Evolutionary conservation across 257 asterid genomes (phyloP).

Genomic region (Solanum infundibuliforme): DNA sequence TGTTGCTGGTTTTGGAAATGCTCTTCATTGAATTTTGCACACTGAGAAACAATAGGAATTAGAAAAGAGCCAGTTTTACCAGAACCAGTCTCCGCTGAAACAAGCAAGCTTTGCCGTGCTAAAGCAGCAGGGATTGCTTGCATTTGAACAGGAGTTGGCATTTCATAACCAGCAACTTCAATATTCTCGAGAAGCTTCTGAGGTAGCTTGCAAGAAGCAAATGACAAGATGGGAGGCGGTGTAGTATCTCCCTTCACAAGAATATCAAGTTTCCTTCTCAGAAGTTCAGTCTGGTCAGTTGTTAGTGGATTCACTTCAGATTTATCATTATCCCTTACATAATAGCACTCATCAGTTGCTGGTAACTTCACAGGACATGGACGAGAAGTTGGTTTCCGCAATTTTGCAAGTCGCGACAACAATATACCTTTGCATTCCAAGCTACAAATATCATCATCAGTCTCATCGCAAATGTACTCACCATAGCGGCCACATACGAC

Average conservation of each 20-base stretch:
- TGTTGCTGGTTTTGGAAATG: constrained; percentile 27
- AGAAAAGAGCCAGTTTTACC: constrained; percentile 86
- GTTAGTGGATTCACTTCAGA: constrained; percentile 13
- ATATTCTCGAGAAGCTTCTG: constrained; percentile 63
- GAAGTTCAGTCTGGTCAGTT: constrained; percentile 28
- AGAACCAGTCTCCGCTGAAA: constrained; percentile 90
- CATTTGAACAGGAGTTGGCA: constrained; percentile 95
- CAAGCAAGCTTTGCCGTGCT: constrained; percentile 61
- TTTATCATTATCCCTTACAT: constrained; percentile 43
- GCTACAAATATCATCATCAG: constrained; percentile 87
- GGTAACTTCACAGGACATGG: constrained; percentile 36
- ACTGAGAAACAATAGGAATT: constrained; percentile 55
- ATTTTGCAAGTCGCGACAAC: constrained; percentile 31
- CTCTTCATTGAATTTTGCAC: constrained; percentile 27
- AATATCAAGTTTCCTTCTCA: constrained; percentile 59
- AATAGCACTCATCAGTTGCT: constrained; percentile 65
- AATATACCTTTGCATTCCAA: constrained; percentile 62
- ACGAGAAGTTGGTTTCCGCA: constrained; percentile 12
- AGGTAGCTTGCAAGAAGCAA: constrained; percentile 61
- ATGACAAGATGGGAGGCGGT: constrained; percentile 63
- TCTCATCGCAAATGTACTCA: constrained; percentile 85
- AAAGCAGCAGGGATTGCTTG: constrained; percentile 86
- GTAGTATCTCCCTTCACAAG: constrained; percentile 39
- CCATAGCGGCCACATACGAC: constrained; percentile 80
- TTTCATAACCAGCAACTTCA: constrained; percentile 75